Conservation (phyloP, 306 rosid species). For the Gillenia trifoliata region DNA sequence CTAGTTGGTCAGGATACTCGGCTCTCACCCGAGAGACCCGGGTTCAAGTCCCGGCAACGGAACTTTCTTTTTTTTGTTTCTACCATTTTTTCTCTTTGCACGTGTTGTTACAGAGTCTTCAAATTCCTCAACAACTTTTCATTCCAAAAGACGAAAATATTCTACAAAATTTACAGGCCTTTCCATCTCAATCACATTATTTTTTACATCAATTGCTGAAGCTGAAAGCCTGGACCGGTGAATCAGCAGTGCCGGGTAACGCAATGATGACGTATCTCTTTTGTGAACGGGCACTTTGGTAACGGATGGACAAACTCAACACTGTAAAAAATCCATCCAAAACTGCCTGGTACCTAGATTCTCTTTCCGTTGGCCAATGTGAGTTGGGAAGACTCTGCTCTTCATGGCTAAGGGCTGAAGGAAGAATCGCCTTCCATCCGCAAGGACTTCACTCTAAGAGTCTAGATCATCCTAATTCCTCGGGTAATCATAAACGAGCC, state of each 20-base stretch:
- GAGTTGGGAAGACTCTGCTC: constrained; percentile 4
- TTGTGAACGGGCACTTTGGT: background rate
- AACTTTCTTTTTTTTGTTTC: background rate
- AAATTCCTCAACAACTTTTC: background rate
- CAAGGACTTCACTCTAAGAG: constrained; percentile 8
- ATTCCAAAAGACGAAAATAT: background rate
- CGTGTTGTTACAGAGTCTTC: background rate
- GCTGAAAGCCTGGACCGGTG: background rate
- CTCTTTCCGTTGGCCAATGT: background rate
- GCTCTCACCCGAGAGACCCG: constrained; percentile 39
- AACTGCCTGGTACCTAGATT: background rate
- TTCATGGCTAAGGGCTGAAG: constrained; percentile 8
- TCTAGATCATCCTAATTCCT: constrained; percentile 28
- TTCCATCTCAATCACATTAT: background rate
- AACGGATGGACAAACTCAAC: background rate
- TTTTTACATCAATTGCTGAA: background rate
- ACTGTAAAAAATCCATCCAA: background rate
- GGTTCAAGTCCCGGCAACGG: constrained; percentile 37
- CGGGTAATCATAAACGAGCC: constrained; percentile 77
- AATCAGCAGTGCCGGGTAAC: background rate
- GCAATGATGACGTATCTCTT: background rate
- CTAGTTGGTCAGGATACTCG: constrained; percentile 36
- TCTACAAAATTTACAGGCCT: background rate
- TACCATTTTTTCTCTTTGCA: background rate
- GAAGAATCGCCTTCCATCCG: constrained; percentile 5